Conservation (phyloP, 1,284 basidiomycete species). For the Ustilago nuda region DNA sequence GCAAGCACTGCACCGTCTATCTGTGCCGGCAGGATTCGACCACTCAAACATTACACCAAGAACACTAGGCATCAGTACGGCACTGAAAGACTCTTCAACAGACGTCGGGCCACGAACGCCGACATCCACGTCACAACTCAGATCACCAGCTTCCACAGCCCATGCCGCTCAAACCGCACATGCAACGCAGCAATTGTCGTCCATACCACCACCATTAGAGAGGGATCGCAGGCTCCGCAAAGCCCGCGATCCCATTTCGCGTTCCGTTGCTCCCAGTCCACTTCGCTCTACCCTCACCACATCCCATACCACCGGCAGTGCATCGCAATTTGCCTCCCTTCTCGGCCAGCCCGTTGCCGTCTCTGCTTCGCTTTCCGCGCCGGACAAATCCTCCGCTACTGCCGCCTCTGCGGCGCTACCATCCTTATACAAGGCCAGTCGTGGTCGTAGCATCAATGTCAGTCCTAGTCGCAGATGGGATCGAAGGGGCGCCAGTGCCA, state of each 20-base stretch:
- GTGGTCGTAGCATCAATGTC: slow-evolving; percentile 53
- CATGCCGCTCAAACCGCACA: background rate
- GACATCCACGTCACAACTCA: background rate
- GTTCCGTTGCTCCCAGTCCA: slow-evolving; percentile 29
- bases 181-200: background rate
- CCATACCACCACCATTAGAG: background rate
- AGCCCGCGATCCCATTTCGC: slow-evolving; percentile 15
- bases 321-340: slow-evolving; percentile 35
- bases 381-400: slow-evolving; percentile 25
- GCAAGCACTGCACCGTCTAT: slow-evolving; percentile 5
- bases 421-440: slow-evolving; percentile 48
- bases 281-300: slow-evolving; percentile 22
- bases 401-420: slow-evolving; percentile 34
- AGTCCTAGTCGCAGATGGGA: slow-evolving; percentile 56
- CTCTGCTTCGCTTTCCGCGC: slow-evolving; percentile 36
- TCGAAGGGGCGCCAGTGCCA: slow-evolving; percentile 51
- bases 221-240: slow-evolving; percentile 19
- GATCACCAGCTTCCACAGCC: background rate
- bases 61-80: background rate
- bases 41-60: background rate
- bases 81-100: background rate
- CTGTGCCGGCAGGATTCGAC: background rate
- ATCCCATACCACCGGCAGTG: slow-evolving; percentile 29
- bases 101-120: too few species aligned
- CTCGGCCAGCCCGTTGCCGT: slow-evolving; percentile 33